Base-by-base conservation (phyloP, 306 rosid genomes). In the Fragaria nilgerrensis region DNA sequence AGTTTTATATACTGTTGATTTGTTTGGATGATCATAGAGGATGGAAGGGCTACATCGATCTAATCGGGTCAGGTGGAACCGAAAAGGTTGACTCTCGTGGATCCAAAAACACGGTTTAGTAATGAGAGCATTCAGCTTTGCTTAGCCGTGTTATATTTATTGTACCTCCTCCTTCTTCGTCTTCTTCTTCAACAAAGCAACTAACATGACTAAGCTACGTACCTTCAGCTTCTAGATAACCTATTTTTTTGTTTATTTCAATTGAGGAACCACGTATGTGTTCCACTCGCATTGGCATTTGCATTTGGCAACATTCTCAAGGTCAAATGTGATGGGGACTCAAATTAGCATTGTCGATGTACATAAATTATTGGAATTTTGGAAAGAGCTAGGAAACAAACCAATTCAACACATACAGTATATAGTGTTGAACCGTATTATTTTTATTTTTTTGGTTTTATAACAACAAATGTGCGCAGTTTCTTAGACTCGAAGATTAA, bases 131-230 rank as follows among this genome's bases (percentile, higher is more conserved):
- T 0, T 14, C 44, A 9, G 9, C 39, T 25, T 76, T 77, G 84
- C 86, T 80, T 83, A 83, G 45, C 83, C 86, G 86, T 65, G 86
- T 83, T 75, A 9, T 69, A 13, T 69, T 7, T 10, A 3, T 59
- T 20, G n/a, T n/a, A 19, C 1, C 22, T 29, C n/a, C 36, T 66
- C 17, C 17, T 17, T 25, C 47, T 49, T 49, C 19, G 3, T 41
- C 22, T 29, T 32, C 36, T 66, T 50, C 17, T 16, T 25, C 45
- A 34, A 39, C 50, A 19, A 4, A 17, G 36, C 23, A 64, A 64
- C 23, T 17, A 8, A 7, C 45, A 7, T 64, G 68, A 62, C 68
- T 62, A 27, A 15, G 68, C 41, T 62, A 43, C 45, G 12, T 8
- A 15, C 11, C 68, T 29, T 29, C 11, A 14, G 70, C 70, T 65